phyloP scores from a whole-genome alignment of 75 land plant genomes.

The Pinus tabuliformis region DNA sequence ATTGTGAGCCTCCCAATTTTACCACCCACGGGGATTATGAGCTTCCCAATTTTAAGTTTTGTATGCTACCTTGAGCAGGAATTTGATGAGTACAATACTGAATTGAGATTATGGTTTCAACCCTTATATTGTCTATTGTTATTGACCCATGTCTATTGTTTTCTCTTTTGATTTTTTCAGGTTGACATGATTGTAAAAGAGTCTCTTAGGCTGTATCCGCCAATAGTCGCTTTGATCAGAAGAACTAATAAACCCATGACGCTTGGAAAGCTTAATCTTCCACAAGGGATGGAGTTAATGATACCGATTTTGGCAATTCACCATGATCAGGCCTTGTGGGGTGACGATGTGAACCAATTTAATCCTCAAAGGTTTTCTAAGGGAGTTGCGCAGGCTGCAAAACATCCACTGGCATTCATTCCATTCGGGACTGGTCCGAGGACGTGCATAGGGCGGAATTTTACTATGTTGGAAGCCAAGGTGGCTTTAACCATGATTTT shows the following conservation, averaged over 20 bases:
- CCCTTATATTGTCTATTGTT: no score
- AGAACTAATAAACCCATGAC: not conserved
- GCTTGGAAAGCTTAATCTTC: constrained; percentile 15
- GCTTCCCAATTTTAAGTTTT: no score
- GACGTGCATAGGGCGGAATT: constrained; percentile 53
- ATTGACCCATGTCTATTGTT: no score
- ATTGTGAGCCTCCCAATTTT: no score
- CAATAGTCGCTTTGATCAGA: constrained; percentile 15
- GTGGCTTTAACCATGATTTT: constrained; percentile 38
- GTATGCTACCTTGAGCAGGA: no score
- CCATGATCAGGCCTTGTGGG: constrained; percentile 28
- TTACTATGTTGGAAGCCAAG: constrained; percentile 49
- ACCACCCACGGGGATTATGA: no score
- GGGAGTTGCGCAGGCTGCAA: constrained; percentile 13
- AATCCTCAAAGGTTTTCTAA: constrained; percentile 23
- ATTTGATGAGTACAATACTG: no score
- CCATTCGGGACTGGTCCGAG: constrained; percentile 65
- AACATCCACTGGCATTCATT: constrained; percentile 33
- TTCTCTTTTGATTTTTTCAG: constrained; percentile 8
- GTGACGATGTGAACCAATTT: constrained; percentile 30
- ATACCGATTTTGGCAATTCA: constrained; percentile 23
- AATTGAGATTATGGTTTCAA: no score
- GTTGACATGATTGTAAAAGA: constrained; percentile 35
- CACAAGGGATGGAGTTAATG: constrained; percentile 10
- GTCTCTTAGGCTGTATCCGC: constrained; percentile 34